phyloP scores from a whole-genome alignment of 495 filamentous ascomycete species.

The Talaromyces borbonicus region DNA sequence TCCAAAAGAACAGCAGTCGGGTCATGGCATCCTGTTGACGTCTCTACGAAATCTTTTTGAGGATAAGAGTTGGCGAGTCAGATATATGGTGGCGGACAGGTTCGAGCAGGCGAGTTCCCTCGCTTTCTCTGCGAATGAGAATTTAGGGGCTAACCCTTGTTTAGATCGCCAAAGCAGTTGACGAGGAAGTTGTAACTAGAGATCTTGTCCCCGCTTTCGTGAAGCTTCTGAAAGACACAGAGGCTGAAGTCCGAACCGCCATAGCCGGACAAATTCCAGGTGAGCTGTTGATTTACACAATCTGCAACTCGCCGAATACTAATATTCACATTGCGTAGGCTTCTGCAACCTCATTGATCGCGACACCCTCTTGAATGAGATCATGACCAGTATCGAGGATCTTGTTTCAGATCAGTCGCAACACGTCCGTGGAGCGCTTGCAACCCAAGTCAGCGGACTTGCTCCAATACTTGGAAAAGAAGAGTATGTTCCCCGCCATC shows the following conservation, averaged over 20 bases:
- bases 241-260: slow-evolving; percentile 94
- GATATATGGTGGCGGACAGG: slow-evolving; percentile 98
- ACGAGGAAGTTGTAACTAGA: slow-evolving; percentile 88
- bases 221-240: slow-evolving; percentile 91
- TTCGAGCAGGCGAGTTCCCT: slow-evolving; percentile 77
- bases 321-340: slow-evolving; percentile 37
- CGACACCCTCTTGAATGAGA: slow-evolving; percentile 83
- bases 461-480: slow-evolving; percentile 96
- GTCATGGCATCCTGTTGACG: slow-evolving; percentile 84
- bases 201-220: slow-evolving; percentile 96
- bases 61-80: slow-evolving; percentile 97
- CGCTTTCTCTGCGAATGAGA: not conserved
- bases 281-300: slow-evolving; percentile 24
- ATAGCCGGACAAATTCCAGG: slow-evolving; percentile 95
- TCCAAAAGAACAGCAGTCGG: slow-evolving; percentile 93
- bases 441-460: slow-evolving; percentile 93
- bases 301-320: slow-evolving; percentile 12
- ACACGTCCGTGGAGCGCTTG: slow-evolving; percentile 90
- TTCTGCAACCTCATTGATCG: slow-evolving; percentile 86
- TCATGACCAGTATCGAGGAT: slow-evolving; percentile 94
- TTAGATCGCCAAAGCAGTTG: slow-evolving; percentile 94
- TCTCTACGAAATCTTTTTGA: slow-evolving; percentile 88
- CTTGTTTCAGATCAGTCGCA: slow-evolving; percentile 92
- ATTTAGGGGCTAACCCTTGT: slow-evolving; percentile 11
- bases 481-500: slow-evolving; percentile 55